Evolutionary conservation across 176 grass and related monocot genomes (phyloP).

Genomic region (Alloteropsis semialata): DNA sequence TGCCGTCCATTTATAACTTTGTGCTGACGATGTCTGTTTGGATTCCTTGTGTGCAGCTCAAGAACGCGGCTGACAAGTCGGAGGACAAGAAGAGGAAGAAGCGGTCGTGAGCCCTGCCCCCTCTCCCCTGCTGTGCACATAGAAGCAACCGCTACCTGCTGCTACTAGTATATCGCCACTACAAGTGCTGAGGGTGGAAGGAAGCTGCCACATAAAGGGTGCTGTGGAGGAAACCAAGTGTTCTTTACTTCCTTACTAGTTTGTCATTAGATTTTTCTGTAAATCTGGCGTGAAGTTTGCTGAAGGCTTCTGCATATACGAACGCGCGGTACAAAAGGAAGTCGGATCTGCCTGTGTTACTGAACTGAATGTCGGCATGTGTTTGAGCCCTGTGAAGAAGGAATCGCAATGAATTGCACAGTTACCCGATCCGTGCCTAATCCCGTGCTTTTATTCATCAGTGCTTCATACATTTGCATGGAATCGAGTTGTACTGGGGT

Average conservation of each 20-base stretch:
- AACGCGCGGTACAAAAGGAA: too few relatives aligned
- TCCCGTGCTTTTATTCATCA: too few relatives aligned
- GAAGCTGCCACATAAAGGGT: neutral
- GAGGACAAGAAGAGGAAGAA: constrained; percentile 90
- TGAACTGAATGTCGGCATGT: neutral
- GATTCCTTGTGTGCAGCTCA: constrained; percentile 43
- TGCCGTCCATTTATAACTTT: neutral
- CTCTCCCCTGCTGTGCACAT: neutral
- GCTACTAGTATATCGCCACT: neutral
- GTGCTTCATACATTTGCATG: too few relatives aligned
- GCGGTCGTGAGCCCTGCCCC: constrained; percentile 35
- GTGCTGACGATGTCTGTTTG: neutral
- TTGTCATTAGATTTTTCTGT: constrained; percentile 14
- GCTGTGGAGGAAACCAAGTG: neutral
- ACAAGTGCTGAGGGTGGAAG: neutral
- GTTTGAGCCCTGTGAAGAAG: neutral
- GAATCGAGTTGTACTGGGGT: too few relatives aligned
- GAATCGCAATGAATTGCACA: neutral
- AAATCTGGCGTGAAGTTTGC: neutral
- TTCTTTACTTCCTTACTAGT: neutral
- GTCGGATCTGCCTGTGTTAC: neutral
- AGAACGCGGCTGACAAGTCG: constrained; percentile 75
- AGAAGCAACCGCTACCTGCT: neutral
- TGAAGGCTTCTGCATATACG: neutral
- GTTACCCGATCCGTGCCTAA: neutral